These are phyloP conservation scores for Penicillium manginii DNA, from an alignment of 495 filamentous ascomycete genomes.

Conservation along the genomic window DNA sequence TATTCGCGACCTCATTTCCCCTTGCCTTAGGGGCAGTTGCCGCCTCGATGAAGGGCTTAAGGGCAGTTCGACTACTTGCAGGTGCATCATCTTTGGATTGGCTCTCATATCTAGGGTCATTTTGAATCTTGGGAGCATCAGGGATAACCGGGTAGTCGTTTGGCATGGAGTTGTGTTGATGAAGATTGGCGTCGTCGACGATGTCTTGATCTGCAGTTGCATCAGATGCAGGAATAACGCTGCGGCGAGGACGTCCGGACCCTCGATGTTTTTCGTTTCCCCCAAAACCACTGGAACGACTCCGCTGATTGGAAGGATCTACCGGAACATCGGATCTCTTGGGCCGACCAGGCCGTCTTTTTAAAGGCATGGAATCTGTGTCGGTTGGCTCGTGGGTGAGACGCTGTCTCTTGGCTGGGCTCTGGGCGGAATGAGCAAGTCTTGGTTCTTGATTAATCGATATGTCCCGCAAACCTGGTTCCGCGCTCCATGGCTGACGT, in stretches of 20 bases:
- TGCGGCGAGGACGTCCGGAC: neutral
- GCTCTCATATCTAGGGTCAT: neutral
- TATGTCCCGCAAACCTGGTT: conserved; percentile 13
- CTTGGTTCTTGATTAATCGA: neutral
- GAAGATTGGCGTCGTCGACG: neutral
- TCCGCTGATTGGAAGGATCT: conserved; percentile 19
- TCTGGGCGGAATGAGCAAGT: conserved; percentile 17
- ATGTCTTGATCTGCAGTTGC: neutral
- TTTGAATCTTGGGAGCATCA: neutral
- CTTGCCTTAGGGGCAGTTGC: neutral
- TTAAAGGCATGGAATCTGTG: conserved; percentile 12
- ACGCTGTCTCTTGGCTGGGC: conserved; percentile 39
- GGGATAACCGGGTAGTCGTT: neutral
- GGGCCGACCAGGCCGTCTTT: conserved; percentile 33
- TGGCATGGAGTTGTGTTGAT: neutral
- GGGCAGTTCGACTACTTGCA: neutral
- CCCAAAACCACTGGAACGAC: no score
- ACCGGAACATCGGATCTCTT: conserved; percentile 32
- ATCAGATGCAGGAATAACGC: neutral
- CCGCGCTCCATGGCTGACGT: conserved; percentile 23
- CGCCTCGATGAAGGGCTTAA: neutral
- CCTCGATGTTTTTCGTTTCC: no score
- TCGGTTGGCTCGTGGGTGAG: conserved; percentile 22
- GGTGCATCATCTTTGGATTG: neutral
- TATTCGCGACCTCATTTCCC: neutral